Evolutionary conservation across 192 early-diverging fungal genomes (phyloP).

Genomic region (Gryganskiella cystojenkinii): DNA sequence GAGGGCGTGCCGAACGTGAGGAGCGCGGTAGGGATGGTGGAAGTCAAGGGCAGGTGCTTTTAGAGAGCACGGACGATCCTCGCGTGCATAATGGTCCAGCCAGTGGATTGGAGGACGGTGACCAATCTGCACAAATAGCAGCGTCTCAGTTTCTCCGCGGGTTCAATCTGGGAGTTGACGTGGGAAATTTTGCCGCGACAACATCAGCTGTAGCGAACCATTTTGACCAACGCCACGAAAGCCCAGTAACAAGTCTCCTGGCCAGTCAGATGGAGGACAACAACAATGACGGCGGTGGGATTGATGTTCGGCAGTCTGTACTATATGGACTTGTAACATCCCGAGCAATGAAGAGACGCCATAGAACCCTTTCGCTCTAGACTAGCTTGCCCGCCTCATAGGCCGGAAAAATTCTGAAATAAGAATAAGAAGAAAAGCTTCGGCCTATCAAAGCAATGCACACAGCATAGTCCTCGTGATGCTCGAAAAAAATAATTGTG

Average conservation of each 20-base stretch:
- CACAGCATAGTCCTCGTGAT: too few relatives aligned
- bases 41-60: not conserved
- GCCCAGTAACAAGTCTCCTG: not conserved
- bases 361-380: conserved; percentile 42
- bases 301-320: conserved; percentile 19
- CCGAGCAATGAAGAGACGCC: conserved; percentile 28
- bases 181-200: not conserved
- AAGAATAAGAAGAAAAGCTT: not conserved
- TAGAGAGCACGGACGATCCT: too few relatives aligned
- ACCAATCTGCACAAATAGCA: conserved; percentile 11
- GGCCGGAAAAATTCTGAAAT: too few relatives aligned
- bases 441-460: too few relatives aligned
- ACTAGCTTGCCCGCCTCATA: not conserved
- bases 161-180: not conserved
- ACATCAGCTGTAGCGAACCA: conserved; percentile 4
- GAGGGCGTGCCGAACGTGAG: conserved; percentile 17
- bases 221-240: too few relatives aligned
- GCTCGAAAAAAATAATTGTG: too few relatives aligned
- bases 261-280: not conserved
- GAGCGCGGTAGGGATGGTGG: too few relatives aligned
- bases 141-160: not conserved
- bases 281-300: not conserved
- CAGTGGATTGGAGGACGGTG: too few relatives aligned
- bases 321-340: conserved; percentile 40
- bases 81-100: too few relatives aligned